phyloP scores from a whole-genome alignment of 495 filamentous ascomycete species.

The Aspergillus indologenus region DNA sequence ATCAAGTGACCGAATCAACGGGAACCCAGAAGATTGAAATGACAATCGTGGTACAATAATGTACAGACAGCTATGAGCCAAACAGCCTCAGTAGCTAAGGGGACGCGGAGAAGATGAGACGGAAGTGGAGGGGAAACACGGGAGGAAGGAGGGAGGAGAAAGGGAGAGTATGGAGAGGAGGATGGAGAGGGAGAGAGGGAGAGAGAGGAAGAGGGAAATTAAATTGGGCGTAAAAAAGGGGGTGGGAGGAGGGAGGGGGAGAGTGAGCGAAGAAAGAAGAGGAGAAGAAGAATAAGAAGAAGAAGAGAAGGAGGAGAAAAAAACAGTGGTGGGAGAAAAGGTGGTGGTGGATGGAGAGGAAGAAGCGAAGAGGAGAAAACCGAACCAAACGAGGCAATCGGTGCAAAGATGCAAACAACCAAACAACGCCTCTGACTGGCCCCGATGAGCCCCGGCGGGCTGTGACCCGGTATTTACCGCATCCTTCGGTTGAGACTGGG shows the following conservation, averaged over 20 bases:
- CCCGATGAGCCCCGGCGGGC: neutral
- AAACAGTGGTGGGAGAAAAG: constrained; percentile 14
- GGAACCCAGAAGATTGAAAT: neutral
- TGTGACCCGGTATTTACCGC: neutral
- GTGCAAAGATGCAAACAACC: neutral
- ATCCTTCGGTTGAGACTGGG: neutral
- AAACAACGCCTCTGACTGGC: neutral
- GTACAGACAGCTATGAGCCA: constrained; percentile 14
- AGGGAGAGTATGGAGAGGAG: neutral
- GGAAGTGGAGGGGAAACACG: constrained; percentile 1
- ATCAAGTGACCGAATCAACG: constrained; percentile 1
- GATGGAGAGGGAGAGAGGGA: constrained; percentile 3
- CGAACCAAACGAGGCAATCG: neutral
- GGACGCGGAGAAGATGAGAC: constrained; percentile 3
- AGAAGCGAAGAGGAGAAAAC: constrained; percentile 6
- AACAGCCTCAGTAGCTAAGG: constrained; percentile 7
- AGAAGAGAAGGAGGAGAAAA: constrained; percentile 4
- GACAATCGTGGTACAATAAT: constrained; percentile 9
- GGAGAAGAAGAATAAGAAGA: constrained; percentile 11
- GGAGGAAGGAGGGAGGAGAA: neutral
- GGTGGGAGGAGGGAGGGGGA: constrained; percentile 2
- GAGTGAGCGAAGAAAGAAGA: constrained; percentile 5
- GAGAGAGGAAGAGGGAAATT: constrained; percentile 1
- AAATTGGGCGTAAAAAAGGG: constrained; percentile 8
- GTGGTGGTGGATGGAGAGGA: constrained; percentile 1